Evolutionary conservation across 2,329 filamentous ascomycete genomes (phyloP).

Genomic region (Aureobasidium sp.): DNA sequence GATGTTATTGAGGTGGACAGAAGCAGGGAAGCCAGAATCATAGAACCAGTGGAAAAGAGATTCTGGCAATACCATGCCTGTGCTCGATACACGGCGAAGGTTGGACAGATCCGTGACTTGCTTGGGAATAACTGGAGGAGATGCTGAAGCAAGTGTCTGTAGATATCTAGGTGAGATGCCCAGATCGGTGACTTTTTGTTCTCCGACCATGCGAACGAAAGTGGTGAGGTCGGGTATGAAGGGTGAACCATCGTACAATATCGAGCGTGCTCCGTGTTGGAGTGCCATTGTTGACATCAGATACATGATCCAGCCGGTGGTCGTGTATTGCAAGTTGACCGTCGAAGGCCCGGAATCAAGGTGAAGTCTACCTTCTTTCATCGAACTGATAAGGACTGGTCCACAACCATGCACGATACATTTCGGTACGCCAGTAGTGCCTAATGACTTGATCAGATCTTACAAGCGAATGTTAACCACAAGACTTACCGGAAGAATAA

Average conservation of each 20-base stretch:
- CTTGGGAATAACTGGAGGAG: constrained; percentile 49
- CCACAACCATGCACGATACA: constrained; percentile 76
- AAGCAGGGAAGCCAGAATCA: constrained; percentile 60
- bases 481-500: constrained; percentile 45
- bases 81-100: constrained; percentile 59
- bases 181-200: constrained; percentile 62
- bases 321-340: constrained; percentile 52
- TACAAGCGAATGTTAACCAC: background rate
- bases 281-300: constrained; percentile 54
- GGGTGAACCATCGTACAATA: constrained; percentile 80
- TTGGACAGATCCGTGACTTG: constrained; percentile 56
- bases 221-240: constrained; percentile 62
- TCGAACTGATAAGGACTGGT: constrained; percentile 51
- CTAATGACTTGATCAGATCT: constrained; percentile 39
- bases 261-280: constrained; percentile 51
- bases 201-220: constrained; percentile 56
- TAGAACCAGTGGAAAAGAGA: constrained; percentile 76
- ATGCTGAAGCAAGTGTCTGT: constrained; percentile 60
- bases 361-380: constrained; percentile 57
- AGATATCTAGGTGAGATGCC: constrained; percentile 74
- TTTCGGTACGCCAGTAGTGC: constrained; percentile 77
- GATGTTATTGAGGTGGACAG: constrained; percentile 64
- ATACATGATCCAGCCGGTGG: constrained; percentile 88
- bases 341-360: constrained; percentile 38
- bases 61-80: constrained; percentile 75